Percentiles rank a stretch among this genome's conserved stretches.
Evolutionary conservation across 805 yeast genomes (phyloP).

Genomic region (Pichia gijzeniarum): DNA sequence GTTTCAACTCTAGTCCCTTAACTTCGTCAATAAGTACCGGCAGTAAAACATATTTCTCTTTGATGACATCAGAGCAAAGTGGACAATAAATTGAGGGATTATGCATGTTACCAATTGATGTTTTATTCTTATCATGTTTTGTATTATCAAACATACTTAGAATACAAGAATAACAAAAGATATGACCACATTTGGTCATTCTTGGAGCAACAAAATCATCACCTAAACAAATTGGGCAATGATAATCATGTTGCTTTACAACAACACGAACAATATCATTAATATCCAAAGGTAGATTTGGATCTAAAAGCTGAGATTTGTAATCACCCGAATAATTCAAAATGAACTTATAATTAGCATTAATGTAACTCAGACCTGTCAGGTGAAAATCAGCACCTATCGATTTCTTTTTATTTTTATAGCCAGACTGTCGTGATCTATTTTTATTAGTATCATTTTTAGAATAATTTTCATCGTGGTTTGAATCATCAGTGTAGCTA

Average conservation of each 20-base stretch:
- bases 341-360: conserved; percentile 77
- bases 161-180: conserved; percentile 79
- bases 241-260: conserved; percentile 57
- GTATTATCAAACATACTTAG: conserved; percentile 57
- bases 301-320: conserved; percentile 56
- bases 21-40: conserved; percentile 54
- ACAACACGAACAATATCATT: conserved; percentile 61
- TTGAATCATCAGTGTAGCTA: conserved; percentile 33
- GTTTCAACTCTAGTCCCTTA: conserved; percentile 45
- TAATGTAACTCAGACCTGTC: conserved; percentile 63
- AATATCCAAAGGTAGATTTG: conserved; percentile 65
- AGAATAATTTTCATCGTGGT: conserved; percentile 7
- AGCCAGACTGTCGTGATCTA: conserved; percentile 14
- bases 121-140: conserved; percentile 24
- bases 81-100: conserved; percentile 48
- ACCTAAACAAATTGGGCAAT: conserved; percentile 87
- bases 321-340: conserved; percentile 60
- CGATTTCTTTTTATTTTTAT: conserved; percentile 14
- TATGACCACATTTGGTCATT: conserved; percentile 93
- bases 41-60: conserved; percentile 48
- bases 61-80: conserved; percentile 56
- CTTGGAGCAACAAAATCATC: conserved; percentile 87
- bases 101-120: conserved; percentile 11
- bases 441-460: conserved; percentile 5
- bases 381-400: conserved; percentile 33